phyloP scores from a whole-genome alignment of 2,329 filamentous ascomycete genomes.

The Metarhizium sp. region DNA sequence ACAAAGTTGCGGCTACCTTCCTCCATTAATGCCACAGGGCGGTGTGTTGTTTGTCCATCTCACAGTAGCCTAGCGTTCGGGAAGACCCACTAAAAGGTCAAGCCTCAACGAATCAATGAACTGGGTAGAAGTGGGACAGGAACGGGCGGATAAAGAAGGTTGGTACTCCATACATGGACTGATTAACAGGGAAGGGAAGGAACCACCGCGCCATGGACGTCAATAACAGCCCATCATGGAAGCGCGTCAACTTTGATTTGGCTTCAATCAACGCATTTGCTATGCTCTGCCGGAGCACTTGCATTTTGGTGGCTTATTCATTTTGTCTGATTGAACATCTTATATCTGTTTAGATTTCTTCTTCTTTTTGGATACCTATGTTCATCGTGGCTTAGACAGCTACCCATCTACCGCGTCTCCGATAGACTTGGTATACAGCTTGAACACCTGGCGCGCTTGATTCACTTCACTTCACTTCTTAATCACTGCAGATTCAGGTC shows the following conservation, averaged over 20 bases:
- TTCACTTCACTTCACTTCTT: background rate
- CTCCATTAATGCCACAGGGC: too few species aligned
- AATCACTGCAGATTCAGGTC: background rate
- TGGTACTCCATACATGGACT: background rate
- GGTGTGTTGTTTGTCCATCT: background rate
- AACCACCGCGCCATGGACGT: constrained; percentile 1
- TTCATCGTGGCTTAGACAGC: background rate
- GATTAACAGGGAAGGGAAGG: background rate
- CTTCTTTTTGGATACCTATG: background rate
- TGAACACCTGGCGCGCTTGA: background rate
- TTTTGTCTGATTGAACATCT: background rate
- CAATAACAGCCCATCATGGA: background rate
- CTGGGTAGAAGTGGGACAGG: background rate
- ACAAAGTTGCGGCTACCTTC: too few species aligned
- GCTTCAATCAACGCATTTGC: background rate
- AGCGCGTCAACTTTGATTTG: background rate
- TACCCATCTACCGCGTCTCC: background rate
- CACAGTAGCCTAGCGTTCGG: background rate
- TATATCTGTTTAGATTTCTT: background rate
- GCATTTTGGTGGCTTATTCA: background rate
- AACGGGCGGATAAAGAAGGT: background rate
- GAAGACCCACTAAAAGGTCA: background rate
- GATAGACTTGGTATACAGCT: background rate
- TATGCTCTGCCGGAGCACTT: background rate
- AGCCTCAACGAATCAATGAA: background rate